Evolutionary conservation across 148 eudicot genomes (phyloP), one percentile per base, ranked within the genome.

Genomic region (Fagopyrum homotropicum): DNA sequence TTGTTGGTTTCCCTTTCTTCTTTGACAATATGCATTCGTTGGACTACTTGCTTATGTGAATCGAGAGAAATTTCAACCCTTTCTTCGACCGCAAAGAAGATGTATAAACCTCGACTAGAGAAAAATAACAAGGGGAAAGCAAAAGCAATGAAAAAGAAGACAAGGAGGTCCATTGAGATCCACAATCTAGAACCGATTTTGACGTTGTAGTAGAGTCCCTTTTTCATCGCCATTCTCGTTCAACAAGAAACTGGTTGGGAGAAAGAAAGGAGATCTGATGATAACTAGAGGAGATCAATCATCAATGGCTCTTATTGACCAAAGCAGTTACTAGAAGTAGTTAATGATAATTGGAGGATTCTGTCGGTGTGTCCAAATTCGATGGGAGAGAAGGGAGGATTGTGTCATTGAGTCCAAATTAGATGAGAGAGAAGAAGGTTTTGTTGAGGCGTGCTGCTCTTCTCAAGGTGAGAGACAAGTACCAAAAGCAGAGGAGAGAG

Each of bases 101-200:
- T 14, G 45, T 75, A 80, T 46, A 86, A 57, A 12, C 88, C 88
- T 43, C 83, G 86, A n/a, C 86, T 84, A 72, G 84, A 72, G 69
- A 89, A 84, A 77, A 91, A 82, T 57, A 88, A 52, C 17, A 87
- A 73, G 35, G 92, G 84, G 19, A 77, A 83, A 69, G 88, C 76
- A n/a, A 93, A 48, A 15, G 82, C 63, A 22, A 87, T 72, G n/a
- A 86, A 47, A 69, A 88, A 77, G 80, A 89, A 55, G 56, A 81
- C 76, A 50, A 88, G 78, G 75, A 87, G 45, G 63, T 78, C 40
- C 57, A 82, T 49, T 10, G 83, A 66, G 66, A 82, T 75, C 72
- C 81, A 76, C 80, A 89, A 83, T 83, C 89, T 84, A 82, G 30
- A 19, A 26, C 66, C 66, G 80, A 76, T 77, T 77, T 81, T 87